phyloP scores from a whole-genome alignment of 1,284 basidiomycete genomes.

The Ustilago lituana region DNA sequence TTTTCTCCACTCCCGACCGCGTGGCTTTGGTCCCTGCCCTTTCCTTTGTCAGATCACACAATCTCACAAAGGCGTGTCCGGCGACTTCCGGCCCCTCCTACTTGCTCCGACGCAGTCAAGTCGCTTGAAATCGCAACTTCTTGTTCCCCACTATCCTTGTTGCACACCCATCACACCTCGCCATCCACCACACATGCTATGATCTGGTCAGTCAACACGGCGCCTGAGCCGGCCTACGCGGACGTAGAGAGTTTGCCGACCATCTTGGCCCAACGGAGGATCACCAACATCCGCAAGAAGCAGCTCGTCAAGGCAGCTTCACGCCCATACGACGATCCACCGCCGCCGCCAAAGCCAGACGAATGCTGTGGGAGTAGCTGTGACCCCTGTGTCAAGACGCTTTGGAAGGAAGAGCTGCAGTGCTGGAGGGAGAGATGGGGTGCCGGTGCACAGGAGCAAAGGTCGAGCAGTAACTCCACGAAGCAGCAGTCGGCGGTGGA shows the following conservation, averaged over 20 bases:
- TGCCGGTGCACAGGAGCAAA: slow-evolving; percentile 10
- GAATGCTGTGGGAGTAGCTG: slow-evolving; percentile 57
- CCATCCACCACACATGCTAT: too few species aligned
- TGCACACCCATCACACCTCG: too few species aligned
- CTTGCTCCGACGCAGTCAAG: too few species aligned
- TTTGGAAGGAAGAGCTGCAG: slow-evolving; percentile 51
- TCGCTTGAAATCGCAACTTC: too few species aligned
- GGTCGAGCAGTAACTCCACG: background rate
- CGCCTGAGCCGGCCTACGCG: slow-evolving; percentile 35
- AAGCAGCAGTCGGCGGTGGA: slow-evolving; percentile 1
- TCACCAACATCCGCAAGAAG: slow-evolving; percentile 51
- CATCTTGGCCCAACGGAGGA: slow-evolving; percentile 35
- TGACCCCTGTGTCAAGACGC: slow-evolving; percentile 54
- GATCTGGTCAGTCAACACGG: slow-evolving; percentile 31
- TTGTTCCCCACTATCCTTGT: too few species aligned
- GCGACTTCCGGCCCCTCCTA: too few species aligned
- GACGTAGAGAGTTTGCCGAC: slow-evolving; percentile 30
- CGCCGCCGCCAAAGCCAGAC: slow-evolving; percentile 49
- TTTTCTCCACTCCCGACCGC: too few species aligned
- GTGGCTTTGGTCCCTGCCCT: too few species aligned
- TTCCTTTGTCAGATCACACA: too few species aligned
- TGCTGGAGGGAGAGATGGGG: slow-evolving; percentile 55
- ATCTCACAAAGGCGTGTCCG: too few species aligned
- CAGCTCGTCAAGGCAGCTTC: slow-evolving; percentile 51
- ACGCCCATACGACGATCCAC: slow-evolving; percentile 42